Percentiles rank a stretch among this genome's conserved stretches.
Evolutionary conservation across 1,139 yeast genomes (phyloP).

Genomic region (Pichia sp.): DNA sequence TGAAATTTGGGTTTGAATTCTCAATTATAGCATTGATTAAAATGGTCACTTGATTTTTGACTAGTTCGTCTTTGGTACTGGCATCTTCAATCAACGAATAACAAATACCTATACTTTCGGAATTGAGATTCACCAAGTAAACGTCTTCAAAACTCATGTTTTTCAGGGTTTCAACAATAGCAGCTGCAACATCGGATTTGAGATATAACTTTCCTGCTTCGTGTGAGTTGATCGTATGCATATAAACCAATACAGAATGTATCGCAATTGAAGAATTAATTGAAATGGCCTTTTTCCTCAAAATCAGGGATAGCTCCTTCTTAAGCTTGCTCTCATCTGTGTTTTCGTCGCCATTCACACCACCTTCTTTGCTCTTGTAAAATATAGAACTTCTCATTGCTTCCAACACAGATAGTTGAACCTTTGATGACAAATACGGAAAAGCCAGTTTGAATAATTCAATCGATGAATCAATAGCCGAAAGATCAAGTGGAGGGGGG

Average conservation of each 20-base stretch:
- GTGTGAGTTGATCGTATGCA: slow-evolving; percentile 23
- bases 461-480: slow-evolving; percentile 69
- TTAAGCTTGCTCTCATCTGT: slow-evolving; percentile 8
- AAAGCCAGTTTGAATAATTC: slow-evolving; percentile 67
- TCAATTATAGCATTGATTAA: slow-evolving; percentile 56
- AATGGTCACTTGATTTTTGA: slow-evolving; percentile 42
- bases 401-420: slow-evolving; percentile 81
- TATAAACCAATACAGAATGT: slow-evolving; percentile 42
- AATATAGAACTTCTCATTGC: slow-evolving; percentile 54
- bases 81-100: slow-evolving; percentile 31
- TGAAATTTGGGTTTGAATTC: slow-evolving; percentile 48
- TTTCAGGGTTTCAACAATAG: slow-evolving; percentile 52
- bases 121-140: slow-evolving; percentile 40
- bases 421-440: slow-evolving; percentile 66
- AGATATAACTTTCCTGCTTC: slow-evolving; percentile 20
- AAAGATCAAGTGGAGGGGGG: slow-evolving; percentile 30
- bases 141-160: slow-evolving; percentile 33
- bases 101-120: slow-evolving; percentile 62
- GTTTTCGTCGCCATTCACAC: slow-evolving; percentile 4
- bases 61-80: slow-evolving; percentile 27
- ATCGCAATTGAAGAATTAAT: slow-evolving; percentile 59
- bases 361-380: slow-evolving; percentile 26
- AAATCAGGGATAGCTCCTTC: slow-evolving; percentile 9
- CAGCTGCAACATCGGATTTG: slow-evolving; percentile 38
- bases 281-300: slow-evolving; percentile 43